Conservation (phyloP, 2,329 filamentous ascomycete genomes). For the Xylaria multiplex region DNA sequence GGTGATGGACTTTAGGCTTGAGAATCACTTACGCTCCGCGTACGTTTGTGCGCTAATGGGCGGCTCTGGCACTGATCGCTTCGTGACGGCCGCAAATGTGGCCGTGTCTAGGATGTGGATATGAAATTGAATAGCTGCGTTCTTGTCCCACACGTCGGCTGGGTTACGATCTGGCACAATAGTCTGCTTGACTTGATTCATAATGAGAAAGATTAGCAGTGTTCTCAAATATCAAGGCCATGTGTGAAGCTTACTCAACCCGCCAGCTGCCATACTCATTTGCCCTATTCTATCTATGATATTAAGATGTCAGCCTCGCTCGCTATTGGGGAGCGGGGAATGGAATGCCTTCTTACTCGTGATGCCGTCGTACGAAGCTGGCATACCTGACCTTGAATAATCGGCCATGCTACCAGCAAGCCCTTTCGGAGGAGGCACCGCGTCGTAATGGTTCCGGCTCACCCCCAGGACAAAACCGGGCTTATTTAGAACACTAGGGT, state of each 20-base stretch:
- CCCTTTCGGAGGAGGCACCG: background rate
- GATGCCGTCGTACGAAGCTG: background rate
- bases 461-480: background rate
- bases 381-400: background rate
- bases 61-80: constrained; percentile 43
- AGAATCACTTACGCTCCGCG: background rate
- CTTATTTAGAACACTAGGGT: no score
- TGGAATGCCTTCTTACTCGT: background rate
- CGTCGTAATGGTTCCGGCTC: background rate
- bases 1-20: background rate
- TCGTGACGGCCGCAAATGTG: constrained; percentile 49
- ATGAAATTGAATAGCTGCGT: constrained; percentile 22
- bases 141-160: constrained; percentile 7
- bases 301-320: background rate
- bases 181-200: background rate
- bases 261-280: background rate
- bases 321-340: background rate
- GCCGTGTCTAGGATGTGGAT: constrained; percentile 52
- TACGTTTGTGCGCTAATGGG: constrained; percentile 46
- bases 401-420: background rate
- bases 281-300: background rate
- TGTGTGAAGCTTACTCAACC: constrained; percentile 3
- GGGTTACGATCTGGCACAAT: background rate
- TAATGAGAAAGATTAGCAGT: background rate
- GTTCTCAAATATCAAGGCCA: background rate